phyloP scores from a whole-genome alignment of 1,284 basidiomycete genomes.

The Stereum hirsutum region DNA sequence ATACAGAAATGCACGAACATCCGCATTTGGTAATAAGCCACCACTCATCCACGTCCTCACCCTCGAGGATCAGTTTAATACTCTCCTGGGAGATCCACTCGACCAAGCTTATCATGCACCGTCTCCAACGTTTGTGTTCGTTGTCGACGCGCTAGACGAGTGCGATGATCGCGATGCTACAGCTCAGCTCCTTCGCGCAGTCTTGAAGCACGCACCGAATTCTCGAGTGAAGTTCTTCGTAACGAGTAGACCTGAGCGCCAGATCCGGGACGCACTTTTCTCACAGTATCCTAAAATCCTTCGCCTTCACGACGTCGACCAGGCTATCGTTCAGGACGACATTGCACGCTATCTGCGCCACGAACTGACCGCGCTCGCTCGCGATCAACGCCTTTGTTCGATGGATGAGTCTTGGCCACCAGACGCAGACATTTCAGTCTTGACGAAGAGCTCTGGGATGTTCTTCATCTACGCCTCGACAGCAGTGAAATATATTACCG shows the following conservation, averaged over 20 bases:
- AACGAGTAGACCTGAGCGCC: background rate
- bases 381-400: background rate
- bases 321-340: background rate
- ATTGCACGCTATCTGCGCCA: background rate
- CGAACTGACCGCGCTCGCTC: background rate
- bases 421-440: background rate
- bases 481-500: background rate
- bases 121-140: background rate
- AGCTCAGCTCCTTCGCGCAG: background rate
- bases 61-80: background rate
- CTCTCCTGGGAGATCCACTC: background rate
- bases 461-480: slow-evolving; percentile 2
- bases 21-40: too few relatives aligned
- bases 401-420: background rate
- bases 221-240: background rate
- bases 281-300: background rate
- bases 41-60: background rate
- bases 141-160: slow-evolving; percentile 2
- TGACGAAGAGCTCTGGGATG: background rate
- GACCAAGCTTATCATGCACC: background rate
- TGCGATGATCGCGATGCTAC: background rate
- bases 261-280: background rate
- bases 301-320: background rate
- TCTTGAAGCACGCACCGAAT: background rate
- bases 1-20: background rate